A percentile compares a stretch with the other conserved stretches of the same genome.
Evolutionary conservation across 345 rosid genomes (phyloP).

Genomic region (Bruguiera gymnorhiza): DNA sequence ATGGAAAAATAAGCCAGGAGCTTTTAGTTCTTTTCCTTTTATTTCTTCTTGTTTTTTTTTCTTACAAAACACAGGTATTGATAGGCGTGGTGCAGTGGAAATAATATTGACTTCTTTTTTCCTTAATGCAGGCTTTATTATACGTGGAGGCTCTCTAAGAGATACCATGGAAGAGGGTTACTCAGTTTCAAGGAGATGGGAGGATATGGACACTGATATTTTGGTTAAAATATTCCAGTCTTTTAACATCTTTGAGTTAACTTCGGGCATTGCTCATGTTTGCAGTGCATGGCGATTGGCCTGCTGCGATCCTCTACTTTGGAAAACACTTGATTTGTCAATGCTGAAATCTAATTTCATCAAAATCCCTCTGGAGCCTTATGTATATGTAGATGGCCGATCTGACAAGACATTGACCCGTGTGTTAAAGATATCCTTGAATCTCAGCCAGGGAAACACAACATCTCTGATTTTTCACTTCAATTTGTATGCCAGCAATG

Average conservation of each 20-base stretch:
- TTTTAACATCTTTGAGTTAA: constrained; percentile 50
- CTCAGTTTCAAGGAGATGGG: constrained; percentile 56
- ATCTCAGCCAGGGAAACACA: constrained; percentile 58
- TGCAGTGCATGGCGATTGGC: constrained; percentile 79
- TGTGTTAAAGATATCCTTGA: constrained; percentile 55
- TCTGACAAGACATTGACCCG: constrained; percentile 57
- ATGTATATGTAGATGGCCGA: constrained; percentile 56
- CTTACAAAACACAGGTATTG: too few relatives aligned
- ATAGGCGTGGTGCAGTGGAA: not conserved
- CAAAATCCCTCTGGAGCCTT: constrained; percentile 65
- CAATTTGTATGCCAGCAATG: constrained; percentile 58
- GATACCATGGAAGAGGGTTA: constrained; percentile 48
- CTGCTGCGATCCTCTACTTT: constrained; percentile 70
- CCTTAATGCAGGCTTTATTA: not conserved
- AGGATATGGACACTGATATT: constrained; percentile 66
- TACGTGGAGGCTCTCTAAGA: not conserved
- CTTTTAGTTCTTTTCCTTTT: too few relatives aligned
- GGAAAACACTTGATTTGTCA: constrained; percentile 83
- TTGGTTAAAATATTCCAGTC: constrained; percentile 66
- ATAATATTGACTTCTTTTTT: not conserved
- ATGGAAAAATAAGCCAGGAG: too few relatives aligned
- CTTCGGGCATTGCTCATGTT: constrained; percentile 67
- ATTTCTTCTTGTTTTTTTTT: too few relatives aligned
- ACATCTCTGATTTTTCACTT: constrained; percentile 60
- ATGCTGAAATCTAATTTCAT: constrained; percentile 63